phyloP scores from a whole-genome alignment of 1,284 basidiomycete genomes.

The Cryptococcus sp. region DNA sequence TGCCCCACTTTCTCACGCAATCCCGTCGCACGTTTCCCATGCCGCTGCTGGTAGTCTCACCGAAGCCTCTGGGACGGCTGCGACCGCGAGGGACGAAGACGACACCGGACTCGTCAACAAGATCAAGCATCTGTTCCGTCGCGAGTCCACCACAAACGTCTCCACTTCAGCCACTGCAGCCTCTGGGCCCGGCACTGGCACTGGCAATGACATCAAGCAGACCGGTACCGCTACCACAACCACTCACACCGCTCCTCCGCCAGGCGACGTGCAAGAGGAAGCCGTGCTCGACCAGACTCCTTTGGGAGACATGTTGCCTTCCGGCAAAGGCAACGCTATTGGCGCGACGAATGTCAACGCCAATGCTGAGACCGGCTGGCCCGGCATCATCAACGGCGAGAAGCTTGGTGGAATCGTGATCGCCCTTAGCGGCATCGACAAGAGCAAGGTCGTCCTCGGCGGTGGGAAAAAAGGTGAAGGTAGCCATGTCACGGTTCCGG shows the following conservation, averaged over 20 bases:
- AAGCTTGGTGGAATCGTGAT: slow-evolving; percentile 36
- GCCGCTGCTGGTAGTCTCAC: slow-evolving; percentile 6
- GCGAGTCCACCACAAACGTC: slow-evolving; percentile 15
- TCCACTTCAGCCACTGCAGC: slow-evolving; percentile 8
- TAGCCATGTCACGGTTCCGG: slow-evolving; percentile 29
- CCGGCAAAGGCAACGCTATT: slow-evolving; percentile 19
- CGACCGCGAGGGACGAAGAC: slow-evolving; percentile 4
- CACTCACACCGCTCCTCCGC: not conserved
- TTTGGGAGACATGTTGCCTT: slow-evolving; percentile 28
- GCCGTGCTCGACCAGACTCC: slow-evolving; percentile 33
- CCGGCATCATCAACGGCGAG: slow-evolving; percentile 39
- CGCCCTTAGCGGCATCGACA: slow-evolving; percentile 30
- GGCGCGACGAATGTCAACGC: slow-evolving; percentile 36
- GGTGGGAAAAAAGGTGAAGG: slow-evolving; percentile 37
- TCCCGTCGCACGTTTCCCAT: slow-evolving; percentile 28
- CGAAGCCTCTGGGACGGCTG: slow-evolving; percentile 1
- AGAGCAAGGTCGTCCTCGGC: slow-evolving; percentile 25
- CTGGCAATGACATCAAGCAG: not conserved
- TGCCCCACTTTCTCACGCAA: slow-evolving; percentile 36
- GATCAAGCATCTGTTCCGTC: slow-evolving; percentile 37
- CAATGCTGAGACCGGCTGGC: slow-evolving; percentile 43
- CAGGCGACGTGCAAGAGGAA: slow-evolving; percentile 13
- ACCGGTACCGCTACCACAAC: not conserved
- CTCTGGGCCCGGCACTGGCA: not conserved
- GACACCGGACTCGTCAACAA: slow-evolving; percentile 28